Conservation (phyloP, 495 filamentous ascomycete genomes). For the Neurospora sp. region DNA sequence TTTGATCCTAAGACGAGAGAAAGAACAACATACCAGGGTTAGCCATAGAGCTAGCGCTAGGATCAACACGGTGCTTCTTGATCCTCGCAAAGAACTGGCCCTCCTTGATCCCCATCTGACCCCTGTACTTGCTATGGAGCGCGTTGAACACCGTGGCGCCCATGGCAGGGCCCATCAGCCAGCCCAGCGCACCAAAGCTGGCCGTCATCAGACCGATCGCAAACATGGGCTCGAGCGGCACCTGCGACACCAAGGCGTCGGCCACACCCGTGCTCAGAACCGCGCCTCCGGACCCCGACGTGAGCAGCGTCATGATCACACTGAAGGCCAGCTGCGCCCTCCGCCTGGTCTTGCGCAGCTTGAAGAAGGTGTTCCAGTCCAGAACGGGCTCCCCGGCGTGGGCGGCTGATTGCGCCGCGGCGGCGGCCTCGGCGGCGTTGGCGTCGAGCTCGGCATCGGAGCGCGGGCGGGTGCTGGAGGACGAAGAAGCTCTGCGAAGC, state of each 20-base stretch:
- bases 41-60: slow-evolving; percentile 42
- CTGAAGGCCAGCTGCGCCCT: slow-evolving; percentile 71
- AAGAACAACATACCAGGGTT: slow-evolving; percentile 42
- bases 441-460: slow-evolving; percentile 19
- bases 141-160: slow-evolving; percentile 67
- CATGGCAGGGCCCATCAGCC: slow-evolving; percentile 73
- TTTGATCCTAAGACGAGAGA: not conserved
- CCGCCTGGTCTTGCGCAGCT: slow-evolving; percentile 72
- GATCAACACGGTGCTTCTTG: slow-evolving; percentile 83
- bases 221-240: slow-evolving; percentile 75
- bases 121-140: slow-evolving; percentile 52
- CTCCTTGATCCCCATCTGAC: slow-evolving; percentile 73
- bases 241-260: slow-evolving; percentile 54
- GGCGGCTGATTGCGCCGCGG: slow-evolving; percentile 2
- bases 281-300: slow-evolving; percentile 50
- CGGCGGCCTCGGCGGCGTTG: not conserved
- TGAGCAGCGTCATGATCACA: slow-evolving; percentile 48
- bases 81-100: slow-evolving; percentile 82
- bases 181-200: slow-evolving; percentile 63
- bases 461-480: not conserved
- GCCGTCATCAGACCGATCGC: slow-evolving; percentile 68
- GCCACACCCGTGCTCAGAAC: slow-evolving; percentile 54
- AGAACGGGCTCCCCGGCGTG: slow-evolving; percentile 32
- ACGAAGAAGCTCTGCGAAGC: slow-evolving; percentile 1
- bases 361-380: slow-evolving; percentile 91